Evolutionary conservation across 768 basidiomycete genomes (phyloP).

Genomic region (Mycena sanguinolenta): DNA sequence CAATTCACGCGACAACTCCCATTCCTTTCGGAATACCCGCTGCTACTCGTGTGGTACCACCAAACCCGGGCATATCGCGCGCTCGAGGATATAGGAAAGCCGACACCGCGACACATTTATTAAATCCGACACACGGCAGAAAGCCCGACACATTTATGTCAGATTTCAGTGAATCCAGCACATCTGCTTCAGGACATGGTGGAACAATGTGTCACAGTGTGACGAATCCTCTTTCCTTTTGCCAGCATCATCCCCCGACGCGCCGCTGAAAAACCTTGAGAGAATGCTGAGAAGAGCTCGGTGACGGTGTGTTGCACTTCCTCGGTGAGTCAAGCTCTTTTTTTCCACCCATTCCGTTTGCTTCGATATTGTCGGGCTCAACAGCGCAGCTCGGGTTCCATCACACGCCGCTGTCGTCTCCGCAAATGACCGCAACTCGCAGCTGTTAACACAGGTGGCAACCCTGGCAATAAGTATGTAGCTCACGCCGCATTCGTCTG

Average conservation of each 20-base stretch:
- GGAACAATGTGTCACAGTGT: constrained; percentile 5
- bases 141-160: not conserved
- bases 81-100: too few species aligned
- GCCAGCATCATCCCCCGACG: not conserved
- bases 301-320: not conserved
- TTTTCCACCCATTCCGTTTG: not conserved
- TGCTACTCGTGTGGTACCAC: too few species aligned
- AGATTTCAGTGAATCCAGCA: constrained; percentile 3
- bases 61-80: too few species aligned
- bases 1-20: too few species aligned
- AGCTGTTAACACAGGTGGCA: not conserved
- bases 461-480: not conserved
- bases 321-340: not conserved
- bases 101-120: too few species aligned
- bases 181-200: not conserved
- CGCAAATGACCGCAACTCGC: not conserved
- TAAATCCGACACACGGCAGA: not conserved
- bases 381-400: not conserved
- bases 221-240: not conserved
- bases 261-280: not conserved
- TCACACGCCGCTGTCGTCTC: too few species aligned
- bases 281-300: not conserved
- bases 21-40: too few species aligned
- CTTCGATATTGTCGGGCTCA: constrained; percentile 1
- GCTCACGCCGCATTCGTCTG: not conserved